Conservation (phyloP, 1,284 basidiomycete genomes). For the Apiotrichum porosum region DNA sequence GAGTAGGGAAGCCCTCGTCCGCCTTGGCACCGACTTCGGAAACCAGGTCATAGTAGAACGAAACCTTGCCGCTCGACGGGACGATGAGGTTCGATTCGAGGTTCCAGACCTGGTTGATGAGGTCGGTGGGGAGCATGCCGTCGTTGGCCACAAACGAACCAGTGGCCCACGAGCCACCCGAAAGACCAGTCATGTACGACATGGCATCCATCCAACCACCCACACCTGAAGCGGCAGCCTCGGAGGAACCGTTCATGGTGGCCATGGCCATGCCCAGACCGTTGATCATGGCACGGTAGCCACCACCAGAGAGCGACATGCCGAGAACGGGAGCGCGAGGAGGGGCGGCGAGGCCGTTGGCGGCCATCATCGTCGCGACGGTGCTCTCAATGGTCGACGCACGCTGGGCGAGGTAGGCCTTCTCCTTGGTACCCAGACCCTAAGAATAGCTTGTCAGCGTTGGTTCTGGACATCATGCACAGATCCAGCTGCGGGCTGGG, state of each 20-base stretch:
- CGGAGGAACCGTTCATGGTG: slow-evolving; percentile 3
- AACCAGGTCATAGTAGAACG: slow-evolving; percentile 48
- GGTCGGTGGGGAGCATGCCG: slow-evolving; percentile 33
- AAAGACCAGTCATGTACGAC: slow-evolving; percentile 46
- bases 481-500: background rate
- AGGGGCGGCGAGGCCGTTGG: slow-evolving; percentile 29
- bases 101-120: slow-evolving; percentile 47
- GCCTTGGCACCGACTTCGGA: slow-evolving; percentile 42
- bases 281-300: slow-evolving; percentile 51
- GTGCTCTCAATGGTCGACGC: slow-evolving; percentile 21
- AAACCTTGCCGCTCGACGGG: slow-evolving; percentile 45
- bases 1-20: slow-evolving; percentile 39
- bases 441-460: background rate
- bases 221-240: slow-evolving; percentile 9
- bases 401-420: slow-evolving; percentile 29
- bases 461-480: background rate
- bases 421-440: slow-evolving; percentile 33
- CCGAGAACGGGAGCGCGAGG: slow-evolving; percentile 46
- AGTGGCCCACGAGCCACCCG: slow-evolving; percentile 47
- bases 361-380: slow-evolving; percentile 28
- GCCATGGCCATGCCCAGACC: slow-evolving; percentile 18
- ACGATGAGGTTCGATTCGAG: slow-evolving; percentile 50
- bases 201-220: slow-evolving; percentile 44
- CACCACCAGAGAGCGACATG: slow-evolving; percentile 51
- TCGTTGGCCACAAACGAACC: slow-evolving; percentile 43